Conservation (phyloP, 805 yeast species). For the Saccharomycopsis sp. region DNA sequence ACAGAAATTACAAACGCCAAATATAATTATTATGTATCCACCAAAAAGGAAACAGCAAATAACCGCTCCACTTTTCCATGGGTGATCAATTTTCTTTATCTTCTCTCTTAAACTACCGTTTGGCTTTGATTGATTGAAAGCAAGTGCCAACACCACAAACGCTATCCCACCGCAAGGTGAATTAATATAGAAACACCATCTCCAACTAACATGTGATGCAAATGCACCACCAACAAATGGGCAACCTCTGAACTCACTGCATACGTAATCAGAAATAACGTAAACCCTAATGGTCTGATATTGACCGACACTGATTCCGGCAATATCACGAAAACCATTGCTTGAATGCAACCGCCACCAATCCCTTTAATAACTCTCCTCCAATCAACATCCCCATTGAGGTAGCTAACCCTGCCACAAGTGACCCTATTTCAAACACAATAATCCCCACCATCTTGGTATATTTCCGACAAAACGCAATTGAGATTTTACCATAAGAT, state of each 20-base stretch:
- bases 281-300: constrained; percentile 1
- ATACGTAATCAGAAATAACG: not conserved
- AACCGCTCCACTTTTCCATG: constrained; percentile 48
- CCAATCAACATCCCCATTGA: constrained; percentile 58
- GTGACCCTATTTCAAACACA: constrained; percentile 56
- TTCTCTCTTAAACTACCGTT: not conserved
- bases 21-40: constrained; percentile 30
- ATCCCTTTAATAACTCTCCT: constrained; percentile 67
- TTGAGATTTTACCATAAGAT: constrained; percentile 53
- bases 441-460: constrained; percentile 41
- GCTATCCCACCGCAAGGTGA: constrained; percentile 58
- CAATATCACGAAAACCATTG: constrained; percentile 48
- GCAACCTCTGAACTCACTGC: constrained; percentile 39
- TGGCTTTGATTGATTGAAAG: not conserved
- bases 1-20: constrained; percentile 37
- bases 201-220: constrained; percentile 53
- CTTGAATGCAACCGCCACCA: constrained; percentile 65
- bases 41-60: constrained; percentile 43
- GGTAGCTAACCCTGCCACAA: constrained; percentile 47
- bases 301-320: constrained; percentile 34
- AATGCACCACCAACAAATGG: constrained; percentile 66
- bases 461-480: constrained; percentile 50
- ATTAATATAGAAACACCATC: constrained; percentile 72
- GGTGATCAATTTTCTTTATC: constrained; percentile 9
- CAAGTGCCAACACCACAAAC: constrained; percentile 27